Base-by-base conservation (phyloP, 1,139 yeast genomes). In the Candida sojae region DNA sequence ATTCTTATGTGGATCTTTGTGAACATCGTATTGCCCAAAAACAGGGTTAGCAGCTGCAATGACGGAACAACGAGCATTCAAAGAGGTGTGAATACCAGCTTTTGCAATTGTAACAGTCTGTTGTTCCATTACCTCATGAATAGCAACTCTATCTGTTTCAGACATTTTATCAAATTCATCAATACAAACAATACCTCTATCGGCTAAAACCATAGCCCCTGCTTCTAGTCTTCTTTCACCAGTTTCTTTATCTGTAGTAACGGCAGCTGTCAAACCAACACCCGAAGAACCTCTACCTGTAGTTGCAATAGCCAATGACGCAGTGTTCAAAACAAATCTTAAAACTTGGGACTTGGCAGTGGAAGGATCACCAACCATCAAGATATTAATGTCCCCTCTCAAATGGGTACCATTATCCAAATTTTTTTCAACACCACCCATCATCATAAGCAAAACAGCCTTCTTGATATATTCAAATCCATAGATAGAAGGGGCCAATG, bases 241-340 rank as follows among this genome's bases (percentile, higher is more conserved):
- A 0, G 99, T 93, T 67, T 93, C 99, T 61, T 86, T 86, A 67
- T 93, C 99, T 2, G 93, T 83, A 3, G 98, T 92, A 4, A 93
- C 99, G 0, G 99, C 99, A 11, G 99, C 99, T 0, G 99, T 93
- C 62, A 93, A 81, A 88, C 99, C 99, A 43, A 95, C 99, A 68
- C 99, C 99, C 0, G 99, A 92, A 12, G 98, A 92, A 52, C 99
- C 99, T 67, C 97, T 84, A 74, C 99, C 99, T 1, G 99, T 95
- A 1, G 99, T 95, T 28, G 99, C 97, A 59, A 93, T 92, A 1
- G 99, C 99, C 58, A 93, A 75, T 2, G 96, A 78, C 0, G 99
- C 99, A 0, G 98, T 93, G 65, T 93, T 93, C 53, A 93, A 75
- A 17, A 95, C 98, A 64, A 93, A 93, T 57, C 99, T 79, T 53